Percentiles rank a stretch among this genome's conserved stretches.
phyloP scores from a whole-genome alignment of 495 filamentous ascomycete genomes.

The Evernia prunastri region DNA sequence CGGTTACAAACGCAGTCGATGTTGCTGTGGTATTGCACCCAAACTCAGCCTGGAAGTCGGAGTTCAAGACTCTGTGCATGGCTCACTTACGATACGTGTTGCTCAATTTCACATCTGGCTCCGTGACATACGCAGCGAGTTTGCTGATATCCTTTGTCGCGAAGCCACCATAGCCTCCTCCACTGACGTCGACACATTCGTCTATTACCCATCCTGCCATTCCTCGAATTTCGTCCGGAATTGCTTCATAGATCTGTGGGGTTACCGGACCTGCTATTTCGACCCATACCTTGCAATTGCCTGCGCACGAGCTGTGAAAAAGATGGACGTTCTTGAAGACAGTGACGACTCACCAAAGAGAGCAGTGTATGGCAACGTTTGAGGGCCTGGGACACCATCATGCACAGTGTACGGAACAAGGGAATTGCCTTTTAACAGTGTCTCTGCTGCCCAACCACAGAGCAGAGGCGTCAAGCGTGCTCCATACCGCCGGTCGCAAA shows the following conservation, averaged over 20 bases:
- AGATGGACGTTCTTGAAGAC: not conserved
- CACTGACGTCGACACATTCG: not conserved
- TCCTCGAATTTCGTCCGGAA: not conserved
- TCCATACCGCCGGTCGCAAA: not conserved
- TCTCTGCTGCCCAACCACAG: not conserved
- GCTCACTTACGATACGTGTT: not conserved
- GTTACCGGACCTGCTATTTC: not conserved
- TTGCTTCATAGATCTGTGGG: not conserved
- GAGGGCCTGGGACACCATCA: not conserved
- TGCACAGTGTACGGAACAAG: not conserved
- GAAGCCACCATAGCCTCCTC: not conserved
- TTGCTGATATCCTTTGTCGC: not conserved
- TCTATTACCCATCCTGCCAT: slow-evolving; percentile 1
- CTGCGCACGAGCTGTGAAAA: not conserved
- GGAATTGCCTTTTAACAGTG: not conserved
- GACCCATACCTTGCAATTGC: slow-evolving; percentile 1
- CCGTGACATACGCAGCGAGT: not conserved
- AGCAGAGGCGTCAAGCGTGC: not conserved
- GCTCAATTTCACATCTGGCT: not conserved
- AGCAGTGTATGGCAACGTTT: not conserved
- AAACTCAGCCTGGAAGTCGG: not conserved
- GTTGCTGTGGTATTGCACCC: not conserved
- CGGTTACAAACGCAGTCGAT: not conserved
- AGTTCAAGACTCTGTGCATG: not conserved
- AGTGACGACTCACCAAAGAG: not conserved